These are phyloP conservation scores for Colletotrichum orbiculare DNA, from an alignment of 2,329 filamentous ascomycete species.

Conservation along the genomic window DNA sequence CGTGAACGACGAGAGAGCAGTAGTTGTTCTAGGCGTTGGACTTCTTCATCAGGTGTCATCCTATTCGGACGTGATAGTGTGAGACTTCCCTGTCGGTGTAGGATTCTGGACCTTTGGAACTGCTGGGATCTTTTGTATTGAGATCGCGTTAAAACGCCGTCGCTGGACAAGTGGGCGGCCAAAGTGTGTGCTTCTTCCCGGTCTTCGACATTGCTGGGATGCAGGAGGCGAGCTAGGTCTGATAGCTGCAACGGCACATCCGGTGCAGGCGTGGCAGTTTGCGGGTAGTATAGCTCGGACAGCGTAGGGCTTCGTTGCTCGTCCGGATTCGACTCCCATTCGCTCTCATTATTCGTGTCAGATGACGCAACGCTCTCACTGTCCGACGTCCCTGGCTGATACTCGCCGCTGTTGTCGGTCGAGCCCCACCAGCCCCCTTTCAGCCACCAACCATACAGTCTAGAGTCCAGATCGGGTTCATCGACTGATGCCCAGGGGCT, in stretches of 20 bases:
- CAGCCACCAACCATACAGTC: constrained; percentile 87
- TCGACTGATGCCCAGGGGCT: constrained; percentile 52
- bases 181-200: constrained; percentile 84
- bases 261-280: constrained; percentile 66
- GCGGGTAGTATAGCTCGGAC: constrained; percentile 49
- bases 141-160: constrained; percentile 83
- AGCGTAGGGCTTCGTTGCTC: constrained; percentile 80
- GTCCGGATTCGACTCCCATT: constrained; percentile 61
- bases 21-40: constrained; percentile 69
- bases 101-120: constrained; percentile 75
- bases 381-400: constrained; percentile 65
- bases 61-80: constrained; percentile 48
- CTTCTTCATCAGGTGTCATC: constrained; percentile 68
- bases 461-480: constrained; percentile 76
- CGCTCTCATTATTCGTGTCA: constrained; percentile 55
- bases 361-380: constrained; percentile 77
- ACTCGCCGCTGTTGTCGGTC: constrained; percentile 84
- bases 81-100: constrained; percentile 56
- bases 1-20: constrained; percentile 62
- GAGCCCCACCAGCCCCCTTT: constrained; percentile 87
- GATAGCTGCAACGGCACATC: constrained; percentile 73
- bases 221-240: constrained; percentile 82
- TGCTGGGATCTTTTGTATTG: constrained; percentile 77
- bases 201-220: constrained; percentile 82
- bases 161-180: constrained; percentile 79